Evolutionary conservation across 164 flowering plant genomes (phyloP).

Genomic region (Liquidambar formosana): DNA sequence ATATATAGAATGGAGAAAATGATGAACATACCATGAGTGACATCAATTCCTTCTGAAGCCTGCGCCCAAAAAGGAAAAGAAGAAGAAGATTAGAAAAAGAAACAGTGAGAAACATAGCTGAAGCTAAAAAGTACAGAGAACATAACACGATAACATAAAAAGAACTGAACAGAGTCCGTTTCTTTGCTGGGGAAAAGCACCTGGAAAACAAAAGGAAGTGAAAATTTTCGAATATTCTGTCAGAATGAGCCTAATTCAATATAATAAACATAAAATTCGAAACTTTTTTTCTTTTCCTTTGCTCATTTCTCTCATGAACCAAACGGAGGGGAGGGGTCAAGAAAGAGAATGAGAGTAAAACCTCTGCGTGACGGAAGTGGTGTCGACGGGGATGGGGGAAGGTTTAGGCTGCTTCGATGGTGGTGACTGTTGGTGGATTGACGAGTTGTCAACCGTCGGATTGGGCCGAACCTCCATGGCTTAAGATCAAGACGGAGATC

Average conservation of each 20-base stretch:
- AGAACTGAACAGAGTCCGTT: too few species aligned
- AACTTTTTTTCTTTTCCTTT: background rate
- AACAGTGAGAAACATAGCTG: background rate
- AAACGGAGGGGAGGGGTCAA: background rate
- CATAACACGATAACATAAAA: background rate
- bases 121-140: background rate
- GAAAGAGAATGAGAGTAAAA: constrained; percentile 1
- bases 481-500: background rate
- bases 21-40: constrained; percentile 51
- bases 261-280: too few species aligned
- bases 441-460: constrained; percentile 35
- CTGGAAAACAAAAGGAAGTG: too few species aligned
- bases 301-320: background rate
- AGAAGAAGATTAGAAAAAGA: constrained; percentile 1
- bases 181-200: too few species aligned
- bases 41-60: constrained; percentile 75
- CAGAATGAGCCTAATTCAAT: too few species aligned
- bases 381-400: constrained; percentile 43
- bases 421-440: constrained; percentile 29
- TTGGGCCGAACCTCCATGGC: constrained; percentile 49
- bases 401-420: constrained; percentile 45
- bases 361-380: constrained; percentile 63
- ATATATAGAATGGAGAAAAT: background rate
- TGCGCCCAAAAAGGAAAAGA: too few species aligned
- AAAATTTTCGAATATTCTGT: too few species aligned